Conservation (phyloP, 495 filamentous ascomycete genomes). For the Tuber magnatum region DNA sequence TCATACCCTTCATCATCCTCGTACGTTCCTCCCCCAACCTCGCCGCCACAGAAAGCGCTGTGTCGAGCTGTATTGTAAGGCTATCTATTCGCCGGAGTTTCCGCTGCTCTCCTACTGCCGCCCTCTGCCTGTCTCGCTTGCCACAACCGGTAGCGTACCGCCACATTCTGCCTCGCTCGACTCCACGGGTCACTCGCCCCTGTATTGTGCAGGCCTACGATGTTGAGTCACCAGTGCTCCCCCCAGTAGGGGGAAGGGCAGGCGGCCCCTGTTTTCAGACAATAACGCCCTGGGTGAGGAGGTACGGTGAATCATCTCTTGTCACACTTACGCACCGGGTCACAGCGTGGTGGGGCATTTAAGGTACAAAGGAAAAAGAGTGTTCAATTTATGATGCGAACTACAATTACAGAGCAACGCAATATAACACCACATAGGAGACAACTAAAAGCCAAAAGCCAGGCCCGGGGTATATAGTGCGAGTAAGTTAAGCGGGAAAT, state of each 20-base stretch:
- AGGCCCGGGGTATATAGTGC: neutral
- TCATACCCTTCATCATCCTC: neutral
- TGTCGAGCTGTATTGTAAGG: too few relatives aligned
- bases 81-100: neutral
- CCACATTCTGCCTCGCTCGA: too few relatives aligned
- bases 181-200: neutral
- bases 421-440: neutral
- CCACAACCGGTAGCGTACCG: neutral
- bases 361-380: neutral
- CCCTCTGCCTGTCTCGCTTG: too few relatives aligned
- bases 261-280: too few relatives aligned
- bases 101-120: neutral
- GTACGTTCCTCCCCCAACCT: neutral
- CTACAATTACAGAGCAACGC: neutral
- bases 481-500: neutral
- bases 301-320: neutral
- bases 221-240: neutral
- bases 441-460: neutral
- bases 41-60: too few relatives aligned
- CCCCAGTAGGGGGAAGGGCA: too few relatives aligned
- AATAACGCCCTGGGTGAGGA: neutral
- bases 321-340: neutral
- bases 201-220: neutral
- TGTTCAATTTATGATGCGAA: neutral
- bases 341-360: neutral